These are phyloP conservation scores for Termitomyces sp. DNA, from an alignment of 768 basidiomycete species.

Conservation along the genomic window DNA sequence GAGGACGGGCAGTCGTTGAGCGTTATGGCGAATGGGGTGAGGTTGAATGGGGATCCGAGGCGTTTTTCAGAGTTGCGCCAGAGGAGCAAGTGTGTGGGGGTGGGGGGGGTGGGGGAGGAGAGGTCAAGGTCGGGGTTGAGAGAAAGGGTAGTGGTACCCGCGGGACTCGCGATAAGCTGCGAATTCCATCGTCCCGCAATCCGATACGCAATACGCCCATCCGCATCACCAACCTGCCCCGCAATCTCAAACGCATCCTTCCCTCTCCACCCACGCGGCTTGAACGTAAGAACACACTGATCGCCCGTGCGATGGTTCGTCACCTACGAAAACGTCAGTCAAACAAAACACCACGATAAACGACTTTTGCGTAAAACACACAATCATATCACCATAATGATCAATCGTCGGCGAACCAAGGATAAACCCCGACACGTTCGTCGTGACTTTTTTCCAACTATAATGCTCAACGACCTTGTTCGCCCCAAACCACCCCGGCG, in stretches of 20 bases:
- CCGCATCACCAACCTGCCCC: slow-evolving; percentile 69
- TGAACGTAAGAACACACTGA: slow-evolving; percentile 87
- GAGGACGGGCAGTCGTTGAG: slow-evolving; percentile 83
- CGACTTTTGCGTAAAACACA: slow-evolving; percentile 38
- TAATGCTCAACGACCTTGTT: slow-evolving; percentile 84
- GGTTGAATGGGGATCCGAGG: slow-evolving; percentile 80
- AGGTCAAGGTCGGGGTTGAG: slow-evolving; percentile 63
- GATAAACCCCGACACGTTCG: slow-evolving; percentile 90
- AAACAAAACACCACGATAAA: too few relatives aligned
- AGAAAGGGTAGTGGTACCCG: slow-evolving; percentile 57
- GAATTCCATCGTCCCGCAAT: slow-evolving; percentile 96
- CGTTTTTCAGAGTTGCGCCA: slow-evolving; percentile 92
- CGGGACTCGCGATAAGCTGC: slow-evolving; percentile 82
- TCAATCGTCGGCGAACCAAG: slow-evolving; percentile 85
- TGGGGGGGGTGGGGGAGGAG: neutral
- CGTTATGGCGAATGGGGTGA: slow-evolving; percentile 92
- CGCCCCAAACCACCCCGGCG: slow-evolving; percentile 33
- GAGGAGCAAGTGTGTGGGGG: slow-evolving; percentile 54
- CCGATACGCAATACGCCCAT: slow-evolving; percentile 71
- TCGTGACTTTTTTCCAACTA: slow-evolving; percentile 93
- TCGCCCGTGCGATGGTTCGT: slow-evolving; percentile 92
- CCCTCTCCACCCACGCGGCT: slow-evolving; percentile 93
- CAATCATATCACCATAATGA: slow-evolving; percentile 93
- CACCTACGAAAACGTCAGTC: slow-evolving; percentile 19
- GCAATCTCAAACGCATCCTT: slow-evolving; percentile 92